Percentiles rank a stretch among this genome's conserved stretches.
Conservation (phyloP, 1,284 basidiomycete species). For the Porodaedalea pini region DNA sequence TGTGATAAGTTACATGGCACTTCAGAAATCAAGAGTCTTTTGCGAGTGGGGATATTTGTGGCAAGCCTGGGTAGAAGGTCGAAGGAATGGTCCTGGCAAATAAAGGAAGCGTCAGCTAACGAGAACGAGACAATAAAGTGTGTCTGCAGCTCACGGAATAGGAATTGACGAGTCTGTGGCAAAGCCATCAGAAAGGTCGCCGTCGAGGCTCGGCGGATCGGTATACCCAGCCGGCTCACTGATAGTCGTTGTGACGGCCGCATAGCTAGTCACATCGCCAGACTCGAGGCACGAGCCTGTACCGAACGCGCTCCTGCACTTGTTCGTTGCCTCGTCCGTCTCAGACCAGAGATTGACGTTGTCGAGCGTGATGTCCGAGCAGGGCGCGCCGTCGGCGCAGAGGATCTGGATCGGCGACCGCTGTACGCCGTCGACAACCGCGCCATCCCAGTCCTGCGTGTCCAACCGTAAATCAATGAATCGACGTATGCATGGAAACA, state of each 20-base stretch:
- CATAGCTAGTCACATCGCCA: constrained; percentile 27
- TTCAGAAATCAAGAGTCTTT: constrained; percentile 12
- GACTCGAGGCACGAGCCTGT: constrained; percentile 31
- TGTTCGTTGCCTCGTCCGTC: constrained; percentile 29
- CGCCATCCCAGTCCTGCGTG: constrained; percentile 33
- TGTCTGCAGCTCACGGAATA: constrained; percentile 27
- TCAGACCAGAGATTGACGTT: constrained; percentile 34
- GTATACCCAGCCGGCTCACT: constrained; percentile 29
- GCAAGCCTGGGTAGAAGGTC: constrained; percentile 30
- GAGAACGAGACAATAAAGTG: neutral
- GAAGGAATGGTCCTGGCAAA: constrained; percentile 31
- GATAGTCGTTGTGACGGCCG: constrained; percentile 25
- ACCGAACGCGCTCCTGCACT: constrained; percentile 33
- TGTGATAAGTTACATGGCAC: no score
- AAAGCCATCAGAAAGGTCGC: constrained; percentile 30
- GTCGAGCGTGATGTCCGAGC: constrained; percentile 29
- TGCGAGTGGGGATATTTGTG: constrained; percentile 21
- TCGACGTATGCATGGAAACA: neutral
- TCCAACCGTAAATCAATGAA: neutral
- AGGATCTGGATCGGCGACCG: constrained; percentile 32
- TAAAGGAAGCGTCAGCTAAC: neutral
- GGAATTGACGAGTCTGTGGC: constrained; percentile 32
- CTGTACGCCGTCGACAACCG: constrained; percentile 29
- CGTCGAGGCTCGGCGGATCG: constrained; percentile 30
- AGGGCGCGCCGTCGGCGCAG: constrained; percentile 34